Base-by-base conservation (phyloP, 2,329 filamentous ascomycete genomes). In the Aspergillus sp. region DNA sequence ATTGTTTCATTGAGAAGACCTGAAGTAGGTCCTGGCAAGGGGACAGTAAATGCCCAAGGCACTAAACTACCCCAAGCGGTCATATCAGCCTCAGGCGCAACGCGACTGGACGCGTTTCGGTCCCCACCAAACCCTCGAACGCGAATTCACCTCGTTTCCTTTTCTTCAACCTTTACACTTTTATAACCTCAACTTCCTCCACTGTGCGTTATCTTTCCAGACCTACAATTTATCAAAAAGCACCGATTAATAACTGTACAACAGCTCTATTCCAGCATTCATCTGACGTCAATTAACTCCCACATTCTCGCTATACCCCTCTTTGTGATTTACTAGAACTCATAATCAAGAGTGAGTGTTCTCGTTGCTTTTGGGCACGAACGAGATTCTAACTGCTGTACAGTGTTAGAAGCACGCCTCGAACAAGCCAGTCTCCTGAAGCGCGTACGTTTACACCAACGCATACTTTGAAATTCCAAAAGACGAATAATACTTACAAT, bases 361-460 rank as follows among this genome's bases (percentile, higher is more conserved):
- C 42, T 27, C 44, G 48, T 44, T 35, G 44, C 42, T 25, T 25
- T 25, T 38, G 27, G 35, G 39, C 44, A 22, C 41, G 44, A 39
- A 25, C 43, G 46, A 46, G 25, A 27, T 42, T 41, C 47, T 55
- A 46, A 61, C 48, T 19, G 48, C 45, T 35, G 25, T 32, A 51
- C 60, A 83, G 79, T 97, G 91, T 84, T 98, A 77, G 93, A 98
- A 82, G 93, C 93, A 82, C 87, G 90, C 75, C 82, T 98, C 73
- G 87, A 93, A 71, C 90, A 97, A 80, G 91, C 94, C 54, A 80
- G 83, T 66, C 80, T 95, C 70, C 82, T 98, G 69, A 98, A 98
- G 80, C 95, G 93, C 86, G 90, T 91, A 73, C 53, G 71, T 61
- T 20, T 41, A 20, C 3, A 38, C 22, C 20, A 35, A 45, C 17